Evolutionary conservation across 139 green algal genomes (phyloP), one percentile per base, ranked within the genome.

Genomic region (Micractinium sp.): DNA sequence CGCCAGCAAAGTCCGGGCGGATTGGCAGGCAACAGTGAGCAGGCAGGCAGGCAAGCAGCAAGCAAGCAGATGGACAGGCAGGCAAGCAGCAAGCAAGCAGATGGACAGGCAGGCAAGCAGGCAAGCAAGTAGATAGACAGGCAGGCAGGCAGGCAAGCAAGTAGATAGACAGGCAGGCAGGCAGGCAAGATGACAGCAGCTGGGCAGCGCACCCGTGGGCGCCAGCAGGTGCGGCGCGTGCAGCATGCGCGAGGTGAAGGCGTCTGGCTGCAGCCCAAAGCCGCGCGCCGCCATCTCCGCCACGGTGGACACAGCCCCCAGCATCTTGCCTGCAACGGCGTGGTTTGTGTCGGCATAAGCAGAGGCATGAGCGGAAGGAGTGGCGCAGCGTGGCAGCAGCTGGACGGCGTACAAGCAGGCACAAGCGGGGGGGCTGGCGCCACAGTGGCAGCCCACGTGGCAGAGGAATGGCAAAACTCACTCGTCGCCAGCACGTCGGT

Each of bases 161-260:
- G 36, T 35, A 29, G 38, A 18, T 12, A 56, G 36, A 35, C 35
- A 60, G 75, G 74, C 74, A 80, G 16, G 33, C 12, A 27, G 74
- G 69, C 27, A 23, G 33, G 33, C 74, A 19, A 7, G 33, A 29
- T 12, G 35, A 78, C 31, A 3, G 63, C 63, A 73, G 22, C 2
- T 12, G 14, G 63, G 63, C 63, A 25, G 31, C 77, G 29, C 36
- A 91, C 92, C 97, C 61, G 97, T 99, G 41, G 97, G 97, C 0
- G 96, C 97, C 89, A 99, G 92, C 73, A 99, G 92, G 90, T 99
- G 97, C 3, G 96, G 96, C 0, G 96, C 97, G 16, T 93, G 63
- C 0, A 90, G 22, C 96, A 99, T 98, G 56, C 92, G 87, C 0
- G 82, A 66, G 23, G 92, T 95, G 83, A 99, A 95, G 18, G 96